Base-by-base conservation (phyloP, 2,329 filamentous ascomycete species). In the Venturia carpophila region DNA sequence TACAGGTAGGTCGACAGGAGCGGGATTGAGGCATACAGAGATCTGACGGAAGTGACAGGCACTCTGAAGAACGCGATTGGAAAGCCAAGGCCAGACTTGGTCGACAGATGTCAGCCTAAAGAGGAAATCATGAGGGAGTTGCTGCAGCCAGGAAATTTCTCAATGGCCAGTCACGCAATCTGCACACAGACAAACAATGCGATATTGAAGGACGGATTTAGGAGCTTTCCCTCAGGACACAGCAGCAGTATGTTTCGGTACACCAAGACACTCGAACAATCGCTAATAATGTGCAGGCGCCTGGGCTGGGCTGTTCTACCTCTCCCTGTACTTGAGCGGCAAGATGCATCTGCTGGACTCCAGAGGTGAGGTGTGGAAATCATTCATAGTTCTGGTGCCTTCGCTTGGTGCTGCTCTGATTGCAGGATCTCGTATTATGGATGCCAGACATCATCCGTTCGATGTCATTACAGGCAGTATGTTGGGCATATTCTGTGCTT, bases 261-360 rank as follows among this genome's bases (percentile, higher is more conserved):
- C 21, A 1, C 10, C 47, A 52, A 52, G 47, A 6, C 47, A 52
- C 13, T 6, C 11, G 17, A 27, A 21, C 21, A 13, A 52, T 37
- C 39, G 47, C 41, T 56, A 27, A 42, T 19, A 17, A 39, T 41
- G 10, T 10, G 24, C 66, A 84, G 82, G 81, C 65, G 80, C 83
- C 17, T 86, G 85, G 67, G 82, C 82, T 19, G 83, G 83, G 19
- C 73, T 86, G 3, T 83, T 84, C 69, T 86, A 83, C 70, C 78
- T 83, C n/a, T 82, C 83, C 0, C 75, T 86, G 3, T 86, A 84
- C 73, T 76, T 85, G 24, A 78, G 80, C n/a, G 83, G 81, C 43
- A 85, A 85, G 71, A 75, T 86, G 27, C 83, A 85, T 68, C 75
- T 85, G 30, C 75, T 85, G 69, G 83, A 86, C 71, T 84, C 82